Base-by-base conservation (phyloP, 2,329 filamentous ascomycete genomes). In the Parastagonospora avenae region DNA sequence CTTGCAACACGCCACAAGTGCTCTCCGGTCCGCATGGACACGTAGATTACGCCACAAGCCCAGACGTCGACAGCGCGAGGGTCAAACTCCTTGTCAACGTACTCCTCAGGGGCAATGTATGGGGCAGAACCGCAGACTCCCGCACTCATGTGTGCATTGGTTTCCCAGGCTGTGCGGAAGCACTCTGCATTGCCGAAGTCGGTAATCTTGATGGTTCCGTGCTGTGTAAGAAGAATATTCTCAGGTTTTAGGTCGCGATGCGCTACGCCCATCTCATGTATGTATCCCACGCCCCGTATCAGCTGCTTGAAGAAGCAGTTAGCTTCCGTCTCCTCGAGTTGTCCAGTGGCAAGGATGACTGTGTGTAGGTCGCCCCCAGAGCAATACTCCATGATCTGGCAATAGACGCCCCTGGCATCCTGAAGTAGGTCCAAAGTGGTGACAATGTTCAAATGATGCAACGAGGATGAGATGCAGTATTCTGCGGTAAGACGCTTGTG, bases 91-190 rank as follows among this genome's bases (percentile, higher is more conserved):
- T 88, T 92, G 70, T 96, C 92, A 1, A 87, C 85, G 67, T 97
- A 99, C 74, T 97, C 94, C 73, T 99, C 94, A 0, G 94, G 94
- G 1, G 94, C 91, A 62, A 99, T 99, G 71, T 99, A 99, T 0
- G 94, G 94, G 16, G 93, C 94, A 11, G 92, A 97, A 33, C 94
- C 94, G 74, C 94, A 97, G 9, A 99, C 85, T 36, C 94, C 94
- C 32, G 92, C 92, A 3, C 96, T 96, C 92, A 97, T 97, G 75
- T 97, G 94, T 15, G 94, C 89, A 73, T 97, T 92, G 46, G 92
- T 94, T 75, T 99, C 94, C 94, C 94, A 99, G 2, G 94, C 94
- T 93, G 97, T 97, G 48, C 94, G 88, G 83, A 99, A 97, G 76
- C 94, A 97, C 76, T 99, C 94, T 67, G 94, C 94, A 66, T 97